Percentiles rank a stretch among this genome's conserved stretches.
These are phyloP conservation scores for Nicotiana tomentosiformis DNA, from an alignment of 257 asterid genomes.

Conservation along the genomic window DNA sequence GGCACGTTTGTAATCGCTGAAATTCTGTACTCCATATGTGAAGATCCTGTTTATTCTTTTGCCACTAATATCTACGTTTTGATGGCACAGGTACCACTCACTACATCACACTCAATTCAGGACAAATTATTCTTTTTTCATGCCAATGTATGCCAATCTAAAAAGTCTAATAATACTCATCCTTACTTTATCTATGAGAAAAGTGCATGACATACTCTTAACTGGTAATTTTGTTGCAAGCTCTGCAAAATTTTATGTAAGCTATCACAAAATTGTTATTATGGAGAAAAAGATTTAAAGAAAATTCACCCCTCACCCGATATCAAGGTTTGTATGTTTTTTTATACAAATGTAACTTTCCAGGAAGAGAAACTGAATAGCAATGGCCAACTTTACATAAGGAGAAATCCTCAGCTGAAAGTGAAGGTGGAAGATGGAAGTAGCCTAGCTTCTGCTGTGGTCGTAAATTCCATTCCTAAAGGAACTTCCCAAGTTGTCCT, in stretches of 20 bases:
- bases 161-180: background rate
- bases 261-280: background rate
- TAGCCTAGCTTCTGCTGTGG: slow-evolving; percentile 70
- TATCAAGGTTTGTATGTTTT: too few species aligned
- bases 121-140: slow-evolving; percentile 82
- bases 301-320: too few species aligned
- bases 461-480: slow-evolving; percentile 63
- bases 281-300: background rate
- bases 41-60: background rate
- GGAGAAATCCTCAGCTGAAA: slow-evolving; percentile 50
- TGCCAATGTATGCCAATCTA: slow-evolving; percentile 67
- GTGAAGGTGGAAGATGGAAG: slow-evolving; percentile 81
- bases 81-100: slow-evolving; percentile 64
- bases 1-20: background rate
- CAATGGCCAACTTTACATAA: slow-evolving; percentile 49
- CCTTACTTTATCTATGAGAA: background rate
- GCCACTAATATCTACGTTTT: background rate
- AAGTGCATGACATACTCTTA: background rate
- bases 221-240: background rate
- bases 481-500: slow-evolving; percentile 55
- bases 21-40: background rate
- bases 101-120: slow-evolving; percentile 90
- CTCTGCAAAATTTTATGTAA: background rate
- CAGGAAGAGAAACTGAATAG: slow-evolving; percentile 64
- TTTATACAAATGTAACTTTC: too few species aligned